A percentile compares a stretch with the other conserved stretches of the same genome.
Evolutionary conservation across 257 asterid species (phyloP).

Genomic region (Primulina tabacum): DNA sequence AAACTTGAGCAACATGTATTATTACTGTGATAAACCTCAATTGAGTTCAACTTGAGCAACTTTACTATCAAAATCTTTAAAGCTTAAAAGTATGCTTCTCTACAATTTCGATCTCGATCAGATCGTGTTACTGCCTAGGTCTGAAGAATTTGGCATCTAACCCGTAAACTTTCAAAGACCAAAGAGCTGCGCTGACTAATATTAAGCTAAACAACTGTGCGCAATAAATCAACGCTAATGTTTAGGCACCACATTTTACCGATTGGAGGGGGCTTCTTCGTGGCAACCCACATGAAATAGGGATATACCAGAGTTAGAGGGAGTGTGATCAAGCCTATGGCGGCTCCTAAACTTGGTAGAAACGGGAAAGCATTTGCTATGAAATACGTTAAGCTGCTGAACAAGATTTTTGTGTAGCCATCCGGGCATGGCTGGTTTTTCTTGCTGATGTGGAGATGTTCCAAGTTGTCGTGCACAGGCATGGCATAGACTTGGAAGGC

Average conservation of each 20-base stretch:
- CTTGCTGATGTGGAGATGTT: conserved; percentile 40
- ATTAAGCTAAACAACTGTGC: conserved; percentile 32
- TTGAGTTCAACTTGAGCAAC: too few species aligned
- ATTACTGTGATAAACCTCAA: too few species aligned
- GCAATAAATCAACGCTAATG: conserved; percentile 44
- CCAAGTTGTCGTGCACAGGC: conserved; percentile 60
- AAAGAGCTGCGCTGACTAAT: conserved; percentile 36
- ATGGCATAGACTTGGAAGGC: conserved; percentile 68
- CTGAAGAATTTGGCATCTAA: conserved; percentile 68
- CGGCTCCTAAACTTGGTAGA: conserved; percentile 41
- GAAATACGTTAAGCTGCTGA: conserved; percentile 55
- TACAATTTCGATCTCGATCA: too few species aligned
- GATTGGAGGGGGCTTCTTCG: conserved; percentile 40
- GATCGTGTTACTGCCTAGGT: conserved; percentile 24
- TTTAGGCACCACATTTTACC: conserved; percentile 51
- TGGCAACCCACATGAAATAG: conserved; percentile 68
- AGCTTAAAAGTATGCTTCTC: too few species aligned
- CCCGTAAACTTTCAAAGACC: conserved; percentile 53
- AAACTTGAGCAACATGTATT: too few species aligned
- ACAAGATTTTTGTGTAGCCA: conserved; percentile 50
- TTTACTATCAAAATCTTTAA: too few species aligned
- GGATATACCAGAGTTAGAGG: conserved; percentile 63
- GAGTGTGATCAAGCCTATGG: conserved; percentile 46
- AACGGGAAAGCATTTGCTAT: conserved; percentile 60
- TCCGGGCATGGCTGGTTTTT: conserved; percentile 48